A percentile compares a stretch with the other conserved stretches of the same genome.
These are phyloP conservation scores for Verticillium albo-atrum DNA, from an alignment of 2,329 filamentous ascomycete genomes.

Conservation along the genomic window DNA sequence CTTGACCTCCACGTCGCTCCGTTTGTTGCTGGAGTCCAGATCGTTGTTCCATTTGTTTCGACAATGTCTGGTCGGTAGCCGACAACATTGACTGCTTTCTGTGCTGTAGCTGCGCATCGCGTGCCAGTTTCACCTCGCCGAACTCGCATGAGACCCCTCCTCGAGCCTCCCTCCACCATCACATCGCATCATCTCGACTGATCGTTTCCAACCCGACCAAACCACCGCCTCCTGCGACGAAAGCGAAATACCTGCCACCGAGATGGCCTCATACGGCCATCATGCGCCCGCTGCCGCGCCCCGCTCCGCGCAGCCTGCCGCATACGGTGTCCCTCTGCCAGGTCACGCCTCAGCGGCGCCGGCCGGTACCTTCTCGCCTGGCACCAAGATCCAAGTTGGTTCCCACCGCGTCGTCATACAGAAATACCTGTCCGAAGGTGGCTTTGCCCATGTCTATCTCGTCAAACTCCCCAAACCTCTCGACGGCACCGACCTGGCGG, in stretches of 20 bases:
- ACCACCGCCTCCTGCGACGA: constrained; percentile 4
- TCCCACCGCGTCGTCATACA: constrained; percentile 90
- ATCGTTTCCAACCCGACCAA: background rate
- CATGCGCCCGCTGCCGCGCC: constrained; percentile 10
- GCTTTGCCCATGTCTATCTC: constrained; percentile 97
- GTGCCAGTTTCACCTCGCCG: background rate
- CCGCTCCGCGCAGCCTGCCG: constrained; percentile 27
- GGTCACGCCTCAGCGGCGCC: constrained; percentile 40
- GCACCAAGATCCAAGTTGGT: constrained; percentile 96
- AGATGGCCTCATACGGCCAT: constrained; percentile 12
- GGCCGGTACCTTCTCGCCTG: constrained; percentile 85
- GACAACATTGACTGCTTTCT: background rate
- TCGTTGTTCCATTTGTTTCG: background rate
- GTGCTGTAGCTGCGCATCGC: constrained; percentile 5
- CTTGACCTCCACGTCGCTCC: background rate
- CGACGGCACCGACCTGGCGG: constrained; percentile 74
- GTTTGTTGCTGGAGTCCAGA: background rate
- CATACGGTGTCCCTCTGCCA: constrained; percentile 38
- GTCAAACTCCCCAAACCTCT: constrained; percentile 78
- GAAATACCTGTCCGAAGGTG: constrained; percentile 95
- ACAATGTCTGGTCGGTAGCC: background rate
- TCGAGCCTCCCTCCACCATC: background rate
- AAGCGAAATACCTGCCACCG: background rate
- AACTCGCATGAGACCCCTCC: constrained; percentile 1
- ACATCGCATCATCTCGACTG: background rate